Conservation (phyloP, 192 early-diverging fungal species). For the Phlyctochytrium arcticum region DNA sequence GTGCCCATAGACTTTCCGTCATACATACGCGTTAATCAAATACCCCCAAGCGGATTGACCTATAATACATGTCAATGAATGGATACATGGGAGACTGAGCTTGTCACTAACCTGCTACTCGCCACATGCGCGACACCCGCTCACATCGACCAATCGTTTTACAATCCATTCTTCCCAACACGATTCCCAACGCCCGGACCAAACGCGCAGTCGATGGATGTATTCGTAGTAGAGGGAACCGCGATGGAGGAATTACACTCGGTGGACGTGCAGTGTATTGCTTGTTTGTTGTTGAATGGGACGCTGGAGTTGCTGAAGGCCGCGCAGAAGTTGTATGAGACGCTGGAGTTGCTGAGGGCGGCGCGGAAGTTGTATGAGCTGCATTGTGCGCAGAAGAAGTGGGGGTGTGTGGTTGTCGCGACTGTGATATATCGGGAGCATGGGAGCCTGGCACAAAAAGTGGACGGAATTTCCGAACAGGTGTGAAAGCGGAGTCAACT, state of each 20-base stretch:
- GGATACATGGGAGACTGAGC: background rate
- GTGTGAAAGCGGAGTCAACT: too few relatives aligned
- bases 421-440: too few relatives aligned
- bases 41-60: background rate
- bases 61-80: background rate
- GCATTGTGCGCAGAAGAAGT: too few relatives aligned
- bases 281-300: too few relatives aligned
- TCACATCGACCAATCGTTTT: background rate
- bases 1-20: background rate
- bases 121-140: background rate
- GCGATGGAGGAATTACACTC: too few relatives aligned
- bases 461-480: too few relatives aligned
- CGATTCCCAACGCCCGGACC: background rate
- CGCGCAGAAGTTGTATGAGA: background rate
- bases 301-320: background rate
- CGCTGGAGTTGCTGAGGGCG: background rate
- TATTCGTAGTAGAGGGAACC: too few relatives aligned
- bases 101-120: background rate
- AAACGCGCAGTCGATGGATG: too few relatives aligned
- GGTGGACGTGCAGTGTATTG: too few relatives aligned
- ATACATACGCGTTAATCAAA: background rate
- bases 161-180: background rate
- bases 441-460: too few relatives aligned
- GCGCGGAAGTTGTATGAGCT: background rate
- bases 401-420: too few relatives aligned